Percentiles rank a stretch among this genome's conserved stretches.
phyloP scores from a whole-genome alignment of 2,329 filamentous ascomycete species.

The Aspergillus melleus region DNA sequence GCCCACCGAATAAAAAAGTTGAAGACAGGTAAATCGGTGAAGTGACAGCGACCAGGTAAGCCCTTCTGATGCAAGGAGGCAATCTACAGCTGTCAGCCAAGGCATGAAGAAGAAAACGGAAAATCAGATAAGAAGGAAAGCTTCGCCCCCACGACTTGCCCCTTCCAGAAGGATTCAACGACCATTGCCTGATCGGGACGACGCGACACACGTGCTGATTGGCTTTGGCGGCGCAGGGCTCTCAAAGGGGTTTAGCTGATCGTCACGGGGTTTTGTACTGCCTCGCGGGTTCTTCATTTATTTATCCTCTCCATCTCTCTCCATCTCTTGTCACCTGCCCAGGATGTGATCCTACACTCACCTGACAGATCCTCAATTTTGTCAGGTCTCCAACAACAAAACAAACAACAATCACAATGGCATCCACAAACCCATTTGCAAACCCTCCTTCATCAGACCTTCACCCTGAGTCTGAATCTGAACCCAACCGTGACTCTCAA shows the following conservation, averaged over 20 bases:
- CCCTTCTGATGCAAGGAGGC: too few species aligned
- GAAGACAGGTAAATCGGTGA: fast-evolving
- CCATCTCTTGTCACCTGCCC: too few species aligned
- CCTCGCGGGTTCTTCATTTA: neutral
- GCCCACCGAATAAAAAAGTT: neutral
- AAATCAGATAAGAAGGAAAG: too few species aligned
- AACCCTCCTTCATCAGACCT: neutral
- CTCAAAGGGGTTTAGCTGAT: neutral
- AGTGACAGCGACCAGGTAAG: too few species aligned
- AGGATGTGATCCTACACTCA: neutral
- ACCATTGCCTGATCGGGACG: neutral
- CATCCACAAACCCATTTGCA: neutral
- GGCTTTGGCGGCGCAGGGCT: neutral
- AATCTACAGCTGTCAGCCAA: too few species aligned
- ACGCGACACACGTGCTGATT: neutral
- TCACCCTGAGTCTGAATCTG: too few species aligned
- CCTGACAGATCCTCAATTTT: neutral
- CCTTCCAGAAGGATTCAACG: neutral
- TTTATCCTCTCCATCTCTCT: neutral
- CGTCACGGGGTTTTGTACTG: neutral
- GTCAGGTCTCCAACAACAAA: too few species aligned
- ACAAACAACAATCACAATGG: neutral
- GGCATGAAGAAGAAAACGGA: too few species aligned
- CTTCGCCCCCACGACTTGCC: too few species aligned
- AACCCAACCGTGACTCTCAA: neutral